Evolutionary conservation across 1,284 basidiomycete genomes (phyloP).

Genomic region (Trichosporon inkin): DNA sequence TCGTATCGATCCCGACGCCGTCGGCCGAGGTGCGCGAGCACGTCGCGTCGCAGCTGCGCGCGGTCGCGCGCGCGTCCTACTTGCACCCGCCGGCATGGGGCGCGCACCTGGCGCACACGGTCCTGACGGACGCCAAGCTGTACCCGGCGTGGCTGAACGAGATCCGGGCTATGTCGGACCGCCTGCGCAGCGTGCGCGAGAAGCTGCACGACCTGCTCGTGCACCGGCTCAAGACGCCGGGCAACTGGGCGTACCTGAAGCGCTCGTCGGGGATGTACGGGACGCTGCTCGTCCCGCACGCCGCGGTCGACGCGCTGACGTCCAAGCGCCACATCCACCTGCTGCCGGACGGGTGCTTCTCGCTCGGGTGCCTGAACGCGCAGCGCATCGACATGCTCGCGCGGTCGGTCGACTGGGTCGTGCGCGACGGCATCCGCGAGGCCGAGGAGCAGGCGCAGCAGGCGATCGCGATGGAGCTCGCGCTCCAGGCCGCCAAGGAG

Average conservation of each 20-base stretch:
- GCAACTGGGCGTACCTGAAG: slow-evolving; percentile 84
- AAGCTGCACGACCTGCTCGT: slow-evolving; percentile 73
- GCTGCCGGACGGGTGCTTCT: slow-evolving; percentile 45
- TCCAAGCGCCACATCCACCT: slow-evolving; percentile 44
- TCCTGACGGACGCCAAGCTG: slow-evolving; percentile 42
- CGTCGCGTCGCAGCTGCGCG: slow-evolving; percentile 44
- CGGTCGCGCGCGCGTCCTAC: slow-evolving; percentile 40
- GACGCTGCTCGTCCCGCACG: slow-evolving; percentile 36
- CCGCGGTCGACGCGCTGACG: slow-evolving; percentile 38
- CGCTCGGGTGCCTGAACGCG: slow-evolving; percentile 46
- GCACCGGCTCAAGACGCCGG: slow-evolving; percentile 76
- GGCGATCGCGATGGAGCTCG: slow-evolving; percentile 39
- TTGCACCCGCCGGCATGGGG: slow-evolving; percentile 47
- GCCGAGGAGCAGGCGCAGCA: slow-evolving; percentile 40
- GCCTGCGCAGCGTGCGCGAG: slow-evolving; percentile 85
- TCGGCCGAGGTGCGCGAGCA: slow-evolving; percentile 35
- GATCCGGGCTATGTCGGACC: slow-evolving; percentile 83
- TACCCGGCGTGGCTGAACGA: slow-evolving; percentile 72
- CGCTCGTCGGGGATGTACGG: slow-evolving; percentile 51
- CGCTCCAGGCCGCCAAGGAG: slow-evolving; percentile 40
- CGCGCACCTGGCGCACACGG: slow-evolving; percentile 42
- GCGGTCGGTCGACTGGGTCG: slow-evolving; percentile 42
- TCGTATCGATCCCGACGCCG: slow-evolving; percentile 43
- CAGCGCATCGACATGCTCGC: slow-evolving; percentile 45
- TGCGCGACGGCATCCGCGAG: slow-evolving; percentile 41